phyloP scores from a whole-genome alignment of 345 rosid genomes.

The Alliaria petiolata region DNA sequence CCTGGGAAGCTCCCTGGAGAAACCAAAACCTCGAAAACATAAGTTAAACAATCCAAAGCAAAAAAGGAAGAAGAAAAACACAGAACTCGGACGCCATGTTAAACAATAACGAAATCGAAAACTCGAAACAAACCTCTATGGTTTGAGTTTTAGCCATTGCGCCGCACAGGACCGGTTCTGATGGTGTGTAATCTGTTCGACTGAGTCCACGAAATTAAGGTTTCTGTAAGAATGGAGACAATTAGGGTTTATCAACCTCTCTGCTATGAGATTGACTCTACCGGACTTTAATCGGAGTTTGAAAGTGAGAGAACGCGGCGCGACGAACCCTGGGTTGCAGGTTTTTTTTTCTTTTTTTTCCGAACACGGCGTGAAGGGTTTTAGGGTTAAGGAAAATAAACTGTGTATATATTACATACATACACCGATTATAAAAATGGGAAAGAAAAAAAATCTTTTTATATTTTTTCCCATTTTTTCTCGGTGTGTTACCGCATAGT shows the following conservation, averaged over 20 bases:
- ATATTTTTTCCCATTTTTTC: too few relatives aligned
- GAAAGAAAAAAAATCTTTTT: too few relatives aligned
- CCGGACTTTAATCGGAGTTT: slow-evolving; percentile 15
- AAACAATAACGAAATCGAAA: background rate
- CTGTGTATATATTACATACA: background rate
- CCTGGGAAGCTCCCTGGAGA: slow-evolving; percentile 46
- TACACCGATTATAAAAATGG: too few relatives aligned
- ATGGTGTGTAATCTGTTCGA: background rate
- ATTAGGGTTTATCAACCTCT: background rate
- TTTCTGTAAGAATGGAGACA: background rate
- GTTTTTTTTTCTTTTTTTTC: background rate
- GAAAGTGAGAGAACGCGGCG: slow-evolving; percentile 17
- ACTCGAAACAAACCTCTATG: slow-evolving; percentile 26
- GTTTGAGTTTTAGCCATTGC: slow-evolving; percentile 34
- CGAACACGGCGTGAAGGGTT: slow-evolving; percentile 1
- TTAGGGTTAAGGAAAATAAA: background rate
- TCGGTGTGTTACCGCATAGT: too few relatives aligned
- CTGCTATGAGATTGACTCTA: background rate
- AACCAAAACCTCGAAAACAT: slow-evolving; percentile 1
- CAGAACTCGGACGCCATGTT: background rate
- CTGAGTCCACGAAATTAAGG: background rate
- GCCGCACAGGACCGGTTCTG: slow-evolving; percentile 44
- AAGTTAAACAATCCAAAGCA: background rate
- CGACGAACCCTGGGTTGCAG: background rate
- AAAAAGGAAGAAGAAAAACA: background rate